Conservation (phyloP, 139 green algal genomes). For the Chloropicon primus region DNA sequence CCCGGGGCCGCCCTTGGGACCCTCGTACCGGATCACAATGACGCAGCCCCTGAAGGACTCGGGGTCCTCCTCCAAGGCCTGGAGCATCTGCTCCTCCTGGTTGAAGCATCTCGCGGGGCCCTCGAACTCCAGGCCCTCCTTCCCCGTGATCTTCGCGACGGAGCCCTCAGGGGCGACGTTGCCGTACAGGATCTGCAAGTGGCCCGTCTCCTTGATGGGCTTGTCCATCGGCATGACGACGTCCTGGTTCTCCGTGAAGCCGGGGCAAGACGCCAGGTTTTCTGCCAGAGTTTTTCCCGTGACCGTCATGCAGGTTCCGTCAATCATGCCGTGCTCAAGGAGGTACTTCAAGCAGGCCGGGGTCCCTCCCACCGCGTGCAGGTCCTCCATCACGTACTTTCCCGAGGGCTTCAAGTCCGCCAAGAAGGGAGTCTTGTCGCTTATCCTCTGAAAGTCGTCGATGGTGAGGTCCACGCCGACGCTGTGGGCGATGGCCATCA, state of each 20-base stretch:
- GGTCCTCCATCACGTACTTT: slow-evolving; percentile 96
- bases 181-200: slow-evolving; percentile 85
- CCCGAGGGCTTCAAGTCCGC: slow-evolving; percentile 91
- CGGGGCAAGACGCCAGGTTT: slow-evolving; percentile 70
- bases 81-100: slow-evolving; percentile 91
- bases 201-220: slow-evolving; percentile 76
- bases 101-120: slow-evolving; percentile 77
- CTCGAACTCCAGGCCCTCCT: slow-evolving; percentile 61
- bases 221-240: slow-evolving; percentile 60
- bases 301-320: slow-evolving; percentile 51
- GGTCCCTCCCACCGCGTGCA: slow-evolving; percentile 92
- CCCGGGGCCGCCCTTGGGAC: slow-evolving; percentile 89
- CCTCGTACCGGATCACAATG: slow-evolving; percentile 88
- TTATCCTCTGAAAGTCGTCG: slow-evolving; percentile 90
- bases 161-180: slow-evolving; percentile 85
- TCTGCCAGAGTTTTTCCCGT: slow-evolving; percentile 85
- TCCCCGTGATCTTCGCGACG: slow-evolving; percentile 97
- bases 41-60: slow-evolving; percentile 68
- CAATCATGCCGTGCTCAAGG: slow-evolving; percentile 68
- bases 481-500: slow-evolving; percentile 39
- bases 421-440: slow-evolving; percentile 70
- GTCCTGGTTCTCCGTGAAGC: slow-evolving; percentile 66
- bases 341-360: slow-evolving; percentile 88
- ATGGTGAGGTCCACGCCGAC: slow-evolving; percentile 67
- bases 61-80: slow-evolving; percentile 57